Conservation (phyloP, 2,329 filamentous ascomycete species). For the Tolypocladium amazonense region DNA sequence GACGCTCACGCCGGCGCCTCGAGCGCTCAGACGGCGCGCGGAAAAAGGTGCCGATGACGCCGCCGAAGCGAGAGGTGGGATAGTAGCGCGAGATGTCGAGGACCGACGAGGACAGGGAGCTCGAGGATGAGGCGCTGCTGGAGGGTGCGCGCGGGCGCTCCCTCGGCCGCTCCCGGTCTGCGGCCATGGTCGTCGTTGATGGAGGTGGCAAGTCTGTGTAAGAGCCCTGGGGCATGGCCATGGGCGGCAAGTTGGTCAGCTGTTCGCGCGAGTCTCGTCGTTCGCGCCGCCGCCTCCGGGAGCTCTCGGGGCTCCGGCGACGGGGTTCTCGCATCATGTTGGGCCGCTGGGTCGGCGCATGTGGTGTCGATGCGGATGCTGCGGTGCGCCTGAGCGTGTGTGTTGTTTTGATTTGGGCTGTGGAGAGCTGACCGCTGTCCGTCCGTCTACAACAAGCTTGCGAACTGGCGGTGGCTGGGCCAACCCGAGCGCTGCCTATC, state of each 20-base stretch:
- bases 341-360: constrained; percentile 14
- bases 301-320: constrained; percentile 45
- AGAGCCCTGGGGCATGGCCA: constrained; percentile 5
- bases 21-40: constrained; percentile 46
- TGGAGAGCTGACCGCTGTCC: neutral
- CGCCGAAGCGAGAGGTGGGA: constrained; percentile 35
- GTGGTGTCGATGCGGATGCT: constrained; percentile 1
- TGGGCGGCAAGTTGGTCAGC: constrained; percentile 9
- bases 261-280: constrained; percentile 21
- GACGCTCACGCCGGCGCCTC: constrained; percentile 19
- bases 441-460: neutral
- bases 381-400: neutral
- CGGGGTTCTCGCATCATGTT: constrained; percentile 45
- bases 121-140: constrained; percentile 29
- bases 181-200: neutral
- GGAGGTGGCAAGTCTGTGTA: neutral
- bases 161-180: neutral
- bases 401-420: constrained; percentile 1
- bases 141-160: constrained; percentile 16
- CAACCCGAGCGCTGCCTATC: neutral
- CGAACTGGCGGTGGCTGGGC: neutral
- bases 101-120: constrained; percentile 46
- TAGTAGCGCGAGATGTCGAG: constrained; percentile 54
- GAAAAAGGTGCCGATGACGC: constrained; percentile 54
- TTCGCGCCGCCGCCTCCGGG: constrained; percentile 35